These are phyloP conservation scores for Casuarina equisetifolia DNA, from an alignment of 306 rosid species.

Conservation along the genomic window DNA sequence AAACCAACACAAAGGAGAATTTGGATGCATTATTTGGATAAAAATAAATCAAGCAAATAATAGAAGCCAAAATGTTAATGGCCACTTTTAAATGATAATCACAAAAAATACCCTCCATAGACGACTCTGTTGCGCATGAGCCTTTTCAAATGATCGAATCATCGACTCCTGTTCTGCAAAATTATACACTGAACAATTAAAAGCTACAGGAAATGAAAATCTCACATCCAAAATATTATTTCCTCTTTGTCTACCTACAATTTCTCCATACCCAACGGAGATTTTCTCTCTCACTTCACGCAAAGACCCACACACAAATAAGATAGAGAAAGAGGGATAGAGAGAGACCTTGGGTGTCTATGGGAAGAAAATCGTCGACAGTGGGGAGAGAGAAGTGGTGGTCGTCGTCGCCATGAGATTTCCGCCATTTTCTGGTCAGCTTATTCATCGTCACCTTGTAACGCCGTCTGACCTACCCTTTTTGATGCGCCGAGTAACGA, in stretches of 20 bases:
- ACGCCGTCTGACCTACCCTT: neutral
- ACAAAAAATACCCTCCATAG: constrained; percentile 69
- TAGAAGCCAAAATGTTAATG: neutral
- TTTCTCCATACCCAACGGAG: neutral
- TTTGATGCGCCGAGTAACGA: neutral
- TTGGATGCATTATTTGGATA: constrained; percentile 11
- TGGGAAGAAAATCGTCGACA: constrained; percentile 55
- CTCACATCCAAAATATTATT: neutral
- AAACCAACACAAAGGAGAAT: neutral
- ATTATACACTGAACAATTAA: neutral
- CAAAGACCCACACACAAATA: neutral
- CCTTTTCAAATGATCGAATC: constrained; percentile 67
- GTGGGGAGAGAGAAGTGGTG: constrained; percentile 58
- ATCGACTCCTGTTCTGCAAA: constrained; percentile 75
- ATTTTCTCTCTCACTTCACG: neutral
- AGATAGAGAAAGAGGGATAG: constrained; percentile 3
- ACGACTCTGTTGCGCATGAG: constrained; percentile 67
- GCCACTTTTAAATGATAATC: neutral
- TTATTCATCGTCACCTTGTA: constrained; percentile 49
- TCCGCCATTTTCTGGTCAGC: constrained; percentile 53
- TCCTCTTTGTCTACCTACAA: neutral
- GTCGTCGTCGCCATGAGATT: constrained; percentile 32
- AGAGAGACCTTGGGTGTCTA: constrained; percentile 63
- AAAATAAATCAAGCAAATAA: constrained; percentile 15
- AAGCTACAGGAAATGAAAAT: neutral